A percentile compares a stretch with the other conserved stretches of the same genome.
phyloP scores from a whole-genome alignment of 371 early-diverging fungal species.

The Lichtheimia ramosa region DNA sequence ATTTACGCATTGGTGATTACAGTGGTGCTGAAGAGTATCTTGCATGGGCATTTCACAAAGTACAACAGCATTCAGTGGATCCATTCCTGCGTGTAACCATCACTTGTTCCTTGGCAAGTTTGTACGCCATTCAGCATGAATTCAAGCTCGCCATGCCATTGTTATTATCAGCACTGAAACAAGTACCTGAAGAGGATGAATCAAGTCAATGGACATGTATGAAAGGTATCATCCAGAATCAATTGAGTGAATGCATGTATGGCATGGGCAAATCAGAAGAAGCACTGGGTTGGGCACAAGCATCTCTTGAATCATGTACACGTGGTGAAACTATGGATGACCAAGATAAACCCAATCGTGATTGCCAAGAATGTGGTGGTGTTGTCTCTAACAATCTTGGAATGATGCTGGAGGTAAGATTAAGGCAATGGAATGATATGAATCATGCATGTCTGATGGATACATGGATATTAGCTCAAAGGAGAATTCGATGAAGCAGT shows the following conservation, averaged over 20 bases:
- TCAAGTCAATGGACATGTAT: slow-evolving; percentile 24
- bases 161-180: slow-evolving; percentile 36
- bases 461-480: slow-evolving; percentile 16
- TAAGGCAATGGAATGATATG: not conserved
- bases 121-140: slow-evolving; percentile 48
- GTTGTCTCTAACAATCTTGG: slow-evolving; percentile 52
- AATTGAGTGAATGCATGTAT: slow-evolving; percentile 48
- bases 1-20: slow-evolving; percentile 52
- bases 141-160: slow-evolving; percentile 44
- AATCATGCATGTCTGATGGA: not conserved
- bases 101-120: slow-evolving; percentile 37
- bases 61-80: slow-evolving; percentile 4
- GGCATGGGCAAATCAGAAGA: slow-evolving; percentile 45
- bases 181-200: slow-evolving; percentile 20
- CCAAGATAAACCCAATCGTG: slow-evolving; percentile 13
- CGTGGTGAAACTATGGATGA: not conserved
- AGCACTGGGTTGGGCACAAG: slow-evolving; percentile 56
- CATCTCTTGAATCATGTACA: slow-evolving; percentile 37
- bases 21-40: slow-evolving; percentile 52
- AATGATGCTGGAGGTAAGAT: slow-evolving; percentile 39
- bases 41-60: slow-evolving; percentile 41
- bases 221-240: slow-evolving; percentile 49
- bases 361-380: slow-evolving; percentile 55
- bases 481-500: slow-evolving; percentile 41
- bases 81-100: slow-evolving; percentile 23